Percentiles rank a stretch among this genome's conserved stretches.
phyloP scores from a whole-genome alignment of 2,329 filamentous ascomycete genomes.

The Ceratocystis harringtonii region DNA sequence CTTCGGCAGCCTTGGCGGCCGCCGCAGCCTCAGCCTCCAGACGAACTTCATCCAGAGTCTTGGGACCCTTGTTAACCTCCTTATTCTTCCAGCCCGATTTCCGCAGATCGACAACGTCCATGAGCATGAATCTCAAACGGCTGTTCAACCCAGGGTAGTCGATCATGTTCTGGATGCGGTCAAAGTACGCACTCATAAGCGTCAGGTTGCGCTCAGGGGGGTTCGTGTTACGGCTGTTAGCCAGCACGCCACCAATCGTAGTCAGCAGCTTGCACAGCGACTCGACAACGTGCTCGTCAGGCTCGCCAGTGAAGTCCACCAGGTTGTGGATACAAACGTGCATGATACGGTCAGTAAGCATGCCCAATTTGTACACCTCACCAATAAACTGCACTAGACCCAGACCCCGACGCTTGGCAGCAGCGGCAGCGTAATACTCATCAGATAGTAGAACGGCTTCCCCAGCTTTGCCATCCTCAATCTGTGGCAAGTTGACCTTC shows the following conservation, averaged over 20 bases:
- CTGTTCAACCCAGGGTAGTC: slow-evolving; percentile 69
- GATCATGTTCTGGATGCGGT: slow-evolving; percentile 69
- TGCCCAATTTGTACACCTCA: slow-evolving; percentile 95
- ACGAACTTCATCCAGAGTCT: slow-evolving; percentile 88
- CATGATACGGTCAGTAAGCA: slow-evolving; percentile 99
- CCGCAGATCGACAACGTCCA: slow-evolving; percentile 83
- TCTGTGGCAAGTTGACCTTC: slow-evolving; percentile 70
- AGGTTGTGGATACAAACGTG: slow-evolving; percentile 97
- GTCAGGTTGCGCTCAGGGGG: slow-evolving; percentile 23
- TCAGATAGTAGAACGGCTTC: slow-evolving; percentile 81
- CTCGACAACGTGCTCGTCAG: slow-evolving; percentile 93
- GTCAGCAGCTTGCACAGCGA: slow-evolving; percentile 83
- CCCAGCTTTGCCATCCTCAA: slow-evolving; percentile 30
- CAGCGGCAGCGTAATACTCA: slow-evolving; percentile 87
- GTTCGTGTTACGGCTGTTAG: slow-evolving; percentile 48
- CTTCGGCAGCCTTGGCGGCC: slow-evolving; percentile 53
- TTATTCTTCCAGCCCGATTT: slow-evolving; percentile 67
- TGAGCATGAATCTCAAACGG: slow-evolving; percentile 87
- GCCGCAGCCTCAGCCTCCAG: slow-evolving; percentile 64
- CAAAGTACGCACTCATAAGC: slow-evolving; percentile 90
- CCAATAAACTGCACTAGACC: slow-evolving; percentile 98
- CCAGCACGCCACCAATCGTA: slow-evolving; percentile 81
- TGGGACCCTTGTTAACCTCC: slow-evolving; percentile 83
- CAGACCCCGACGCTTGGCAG: slow-evolving; percentile 89
- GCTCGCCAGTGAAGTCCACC: slow-evolving; percentile 83